phyloP scores from a whole-genome alignment of 2,329 filamentous ascomycete genomes.

The Colletotrichum tanaceti region DNA sequence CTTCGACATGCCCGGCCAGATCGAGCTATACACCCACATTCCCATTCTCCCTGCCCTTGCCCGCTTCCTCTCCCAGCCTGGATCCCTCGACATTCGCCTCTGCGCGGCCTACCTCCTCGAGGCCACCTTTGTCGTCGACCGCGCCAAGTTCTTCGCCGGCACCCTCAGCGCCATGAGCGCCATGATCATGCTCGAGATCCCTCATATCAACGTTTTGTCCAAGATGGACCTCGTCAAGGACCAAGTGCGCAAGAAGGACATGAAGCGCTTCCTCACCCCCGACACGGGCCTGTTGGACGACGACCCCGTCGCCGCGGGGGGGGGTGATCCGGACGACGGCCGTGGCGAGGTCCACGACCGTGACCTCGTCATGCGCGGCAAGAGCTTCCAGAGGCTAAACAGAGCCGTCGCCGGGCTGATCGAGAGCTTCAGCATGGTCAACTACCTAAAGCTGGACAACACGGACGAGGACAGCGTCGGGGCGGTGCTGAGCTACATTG shows the following conservation, averaged over 20 bases:
- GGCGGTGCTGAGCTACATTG: conserved; percentile 87
- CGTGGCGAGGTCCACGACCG: conserved; percentile 71
- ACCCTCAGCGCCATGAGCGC: conserved; percentile 97
- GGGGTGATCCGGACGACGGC: conserved; percentile 60
- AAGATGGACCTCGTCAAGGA: conserved; percentile 98
- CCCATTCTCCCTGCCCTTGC: conserved; percentile 89
- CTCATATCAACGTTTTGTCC: conserved; percentile 94
- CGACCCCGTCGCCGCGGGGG: conserved; percentile 61
- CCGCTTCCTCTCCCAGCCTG: conserved; percentile 81
- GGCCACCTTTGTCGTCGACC: conserved; percentile 93
- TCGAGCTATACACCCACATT: conserved; percentile 97
- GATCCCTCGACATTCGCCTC: conserved; percentile 87
- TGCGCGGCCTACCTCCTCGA: conserved; percentile 96
- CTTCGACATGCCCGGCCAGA: conserved; percentile 98
- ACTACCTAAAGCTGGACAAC: conserved; percentile 88
- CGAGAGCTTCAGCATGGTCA: conserved; percentile 98
- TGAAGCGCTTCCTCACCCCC: conserved; percentile 91
- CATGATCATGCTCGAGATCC: conserved; percentile 98
- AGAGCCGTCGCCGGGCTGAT: conserved; percentile 90
- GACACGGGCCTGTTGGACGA: conserved; percentile 86
- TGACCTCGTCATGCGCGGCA: conserved; percentile 80
- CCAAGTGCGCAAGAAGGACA: conserved; percentile 84
- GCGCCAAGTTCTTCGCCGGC: conserved; percentile 96
- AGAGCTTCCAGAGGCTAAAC: conserved; percentile 85
- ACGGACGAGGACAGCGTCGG: conserved; percentile 93